Evolutionary conservation across 2,329 filamentous ascomycete genomes (phyloP), one percentile per base, ranked within the genome.

Genomic region (Fusarium decemcellulare): DNA sequence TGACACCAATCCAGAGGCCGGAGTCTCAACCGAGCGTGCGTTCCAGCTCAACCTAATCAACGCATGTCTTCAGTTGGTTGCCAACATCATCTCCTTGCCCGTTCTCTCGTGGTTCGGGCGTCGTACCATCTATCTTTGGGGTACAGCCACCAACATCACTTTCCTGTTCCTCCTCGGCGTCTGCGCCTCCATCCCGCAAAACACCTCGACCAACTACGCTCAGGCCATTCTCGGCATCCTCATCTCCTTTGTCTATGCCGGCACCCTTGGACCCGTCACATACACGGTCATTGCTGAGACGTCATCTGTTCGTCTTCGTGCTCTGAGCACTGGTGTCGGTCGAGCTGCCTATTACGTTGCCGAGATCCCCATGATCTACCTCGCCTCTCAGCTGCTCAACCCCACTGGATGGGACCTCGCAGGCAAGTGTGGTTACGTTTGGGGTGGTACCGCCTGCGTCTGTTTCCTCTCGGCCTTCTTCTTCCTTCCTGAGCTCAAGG

Each of bases 251-350:
- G 78, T 90, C 29, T 92, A 90, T 79, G 86, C 84, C 57, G 76
- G 88, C 16, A 87, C 86, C 65, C 87, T 87, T 14, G 89, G 87
- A 5, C 89, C 89, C 44, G 86, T 86, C 46, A 90, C 89, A 10
- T 91, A 86, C 84, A 86, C 88, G 78, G 88, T 91, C 72, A 91
- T 91, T 63, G 88, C 86, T 65, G 89, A 91, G 78, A 91, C 89
- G 6, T 90, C 89, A 1, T 81, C 89, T 43, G 84, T 91, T 60
- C 88, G 89, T 68, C 88, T 91, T 37, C 78, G 89, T 47, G 86
- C 89, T 34, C 78, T 91, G 39, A 91, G 86, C 10, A 91, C 89
- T 10, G 89, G 87, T 76, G 80, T 91, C 51, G 89, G 89, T 74
- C 88, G 89, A 74, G 88, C 79, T 56, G 79, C 83, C 10, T 91